phyloP scores from a whole-genome alignment of 2,329 filamentous ascomycete species.

The Diaporthe vaccinii region DNA sequence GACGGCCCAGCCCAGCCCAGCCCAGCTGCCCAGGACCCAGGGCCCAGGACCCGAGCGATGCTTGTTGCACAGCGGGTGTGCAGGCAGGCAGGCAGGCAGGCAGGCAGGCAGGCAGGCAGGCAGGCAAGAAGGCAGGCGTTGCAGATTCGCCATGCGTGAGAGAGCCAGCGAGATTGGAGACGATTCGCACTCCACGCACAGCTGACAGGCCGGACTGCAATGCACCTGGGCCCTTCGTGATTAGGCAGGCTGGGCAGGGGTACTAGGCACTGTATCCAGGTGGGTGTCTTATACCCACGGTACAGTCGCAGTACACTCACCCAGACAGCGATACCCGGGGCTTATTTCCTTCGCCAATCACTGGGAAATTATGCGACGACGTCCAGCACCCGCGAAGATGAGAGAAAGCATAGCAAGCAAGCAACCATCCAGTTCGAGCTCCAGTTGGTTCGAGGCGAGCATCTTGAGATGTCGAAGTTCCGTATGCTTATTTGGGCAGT shows the following conservation, averaged over 20 bases:
- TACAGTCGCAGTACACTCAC: background rate
- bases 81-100: background rate
- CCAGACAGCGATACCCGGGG: background rate
- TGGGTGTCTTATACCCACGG: slow-evolving; percentile 3
- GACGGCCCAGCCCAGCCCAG: slow-evolving; percentile 29
- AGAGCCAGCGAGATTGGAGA: slow-evolving; percentile 20
- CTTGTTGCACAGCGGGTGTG: slow-evolving; percentile 12
- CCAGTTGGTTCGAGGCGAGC: background rate
- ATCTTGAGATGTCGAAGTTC: background rate
- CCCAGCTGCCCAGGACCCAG: slow-evolving; percentile 23
- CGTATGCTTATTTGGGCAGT: background rate
- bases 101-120: background rate
- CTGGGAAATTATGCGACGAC: background rate
- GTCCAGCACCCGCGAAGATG: background rate
- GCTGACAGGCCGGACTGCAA: background rate
- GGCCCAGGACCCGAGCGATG: slow-evolving; percentile 19
- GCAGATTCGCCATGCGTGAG: slow-evolving; percentile 28
- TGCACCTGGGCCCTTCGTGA: background rate
- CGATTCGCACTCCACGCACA: slow-evolving; percentile 18
- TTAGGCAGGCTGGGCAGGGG: slow-evolving; percentile 14
- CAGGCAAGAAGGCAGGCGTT: background rate
- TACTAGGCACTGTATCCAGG: background rate
- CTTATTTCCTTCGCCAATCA: background rate
- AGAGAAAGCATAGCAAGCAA: background rate
- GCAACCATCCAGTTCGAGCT: background rate